Evolutionary conservation across 345 rosid species (phyloP).

Genomic region (Hibiscus trionum): DNA sequence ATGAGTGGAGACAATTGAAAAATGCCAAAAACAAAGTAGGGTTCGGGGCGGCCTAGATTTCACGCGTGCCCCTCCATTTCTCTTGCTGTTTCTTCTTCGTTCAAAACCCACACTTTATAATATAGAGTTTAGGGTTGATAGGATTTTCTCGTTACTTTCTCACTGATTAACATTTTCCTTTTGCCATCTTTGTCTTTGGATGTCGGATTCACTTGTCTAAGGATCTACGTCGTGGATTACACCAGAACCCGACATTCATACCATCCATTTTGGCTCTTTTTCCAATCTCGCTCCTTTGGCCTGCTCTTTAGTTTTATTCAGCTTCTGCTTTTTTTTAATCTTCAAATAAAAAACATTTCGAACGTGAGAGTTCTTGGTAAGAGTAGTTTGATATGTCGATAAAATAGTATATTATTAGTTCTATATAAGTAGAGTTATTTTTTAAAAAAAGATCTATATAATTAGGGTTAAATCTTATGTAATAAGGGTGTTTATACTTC

Average conservation of each 20-base stretch:
- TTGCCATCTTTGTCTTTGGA: neutral
- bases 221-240: slow-evolving; percentile 8
- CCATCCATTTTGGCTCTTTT: slow-evolving; percentile 20
- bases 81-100: slow-evolving; percentile 3
- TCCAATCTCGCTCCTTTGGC: slow-evolving; percentile 14
- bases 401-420: neutral
- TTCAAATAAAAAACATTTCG: neutral
- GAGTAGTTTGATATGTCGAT: neutral
- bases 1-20: slow-evolving; percentile 23
- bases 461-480: neutral
- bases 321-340: neutral
- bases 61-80: slow-evolving; percentile 35
- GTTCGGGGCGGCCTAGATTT: slow-evolving; percentile 30
- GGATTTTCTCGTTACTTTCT: slow-evolving; percentile 16
- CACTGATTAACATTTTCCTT: slow-evolving; percentile 22
- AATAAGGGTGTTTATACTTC: neutral
- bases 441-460: too few relatives aligned
- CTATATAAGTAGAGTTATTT: too few relatives aligned
- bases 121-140: neutral
- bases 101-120: neutral
- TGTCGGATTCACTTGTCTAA: slow-evolving; percentile 3
- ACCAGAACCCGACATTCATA: slow-evolving; percentile 15
- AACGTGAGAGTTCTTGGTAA: neutral
- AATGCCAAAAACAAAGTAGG: neutral
- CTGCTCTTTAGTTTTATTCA: neutral